Conservation (phyloP, 495 filamentous ascomycete species). For the Durotheca rogersii region DNA sequence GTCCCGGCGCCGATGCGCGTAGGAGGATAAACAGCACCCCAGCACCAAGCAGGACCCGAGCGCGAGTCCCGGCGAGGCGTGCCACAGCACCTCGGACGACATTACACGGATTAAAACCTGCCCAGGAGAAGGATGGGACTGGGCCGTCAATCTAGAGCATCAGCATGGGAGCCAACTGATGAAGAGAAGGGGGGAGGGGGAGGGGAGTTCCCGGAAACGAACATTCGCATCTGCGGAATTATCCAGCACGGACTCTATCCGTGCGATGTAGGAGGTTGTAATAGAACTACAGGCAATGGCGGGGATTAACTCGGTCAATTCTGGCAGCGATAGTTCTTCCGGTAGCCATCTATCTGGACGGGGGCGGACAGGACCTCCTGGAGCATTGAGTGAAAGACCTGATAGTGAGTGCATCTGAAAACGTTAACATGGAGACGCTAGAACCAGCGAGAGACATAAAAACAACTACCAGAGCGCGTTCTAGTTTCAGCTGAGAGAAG, state of each 20-base stretch:
- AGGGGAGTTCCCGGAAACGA: background rate
- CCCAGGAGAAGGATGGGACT: background rate
- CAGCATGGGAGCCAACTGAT: conserved; percentile 4
- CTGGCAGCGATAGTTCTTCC: conserved; percentile 8
- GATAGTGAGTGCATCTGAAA: conserved; percentile 16
- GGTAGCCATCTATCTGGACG: conserved; percentile 1
- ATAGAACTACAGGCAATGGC: conserved; percentile 25
- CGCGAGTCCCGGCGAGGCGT: conserved; percentile 42
- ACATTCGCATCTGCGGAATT: conserved; percentile 12
- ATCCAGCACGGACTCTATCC: conserved; percentile 8
- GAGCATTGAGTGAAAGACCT: conserved; percentile 8
- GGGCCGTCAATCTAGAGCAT: conserved; percentile 1
- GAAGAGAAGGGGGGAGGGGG: too few species aligned
- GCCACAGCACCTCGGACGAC: conserved; percentile 26
- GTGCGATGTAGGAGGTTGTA: conserved; percentile 21
- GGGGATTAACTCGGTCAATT: conserved; percentile 22
- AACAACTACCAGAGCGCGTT: too few species aligned
- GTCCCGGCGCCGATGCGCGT: conserved; percentile 43
- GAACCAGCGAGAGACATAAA: too few species aligned
- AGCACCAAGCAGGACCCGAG: conserved; percentile 47
- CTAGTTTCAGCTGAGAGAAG: too few species aligned
- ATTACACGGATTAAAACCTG: conserved; percentile 7
- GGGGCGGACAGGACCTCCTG: conserved; percentile 15
- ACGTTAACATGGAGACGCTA: conserved; percentile 6
- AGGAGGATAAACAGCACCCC: conserved; percentile 50